A percentile compares a stretch with the other conserved stretches of the same genome.
phyloP scores from a whole-genome alignment of 2,329 filamentous ascomycete species.

The Neonectria ditissima region DNA sequence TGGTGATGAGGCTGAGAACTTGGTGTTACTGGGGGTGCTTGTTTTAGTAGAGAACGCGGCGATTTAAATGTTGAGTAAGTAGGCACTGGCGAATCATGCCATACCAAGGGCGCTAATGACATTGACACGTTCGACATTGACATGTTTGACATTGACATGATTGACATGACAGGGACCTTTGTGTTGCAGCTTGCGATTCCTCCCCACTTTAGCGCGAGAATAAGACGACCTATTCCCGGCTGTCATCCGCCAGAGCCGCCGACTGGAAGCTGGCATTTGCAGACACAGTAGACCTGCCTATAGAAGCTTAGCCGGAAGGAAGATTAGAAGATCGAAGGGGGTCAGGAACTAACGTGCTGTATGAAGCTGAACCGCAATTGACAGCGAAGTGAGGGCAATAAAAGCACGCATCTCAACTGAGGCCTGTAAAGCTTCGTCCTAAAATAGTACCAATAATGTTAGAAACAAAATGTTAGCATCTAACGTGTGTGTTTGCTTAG shows the following conservation, averaged over 20 bases:
- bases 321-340: too few relatives aligned
- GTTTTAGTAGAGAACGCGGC: neutral
- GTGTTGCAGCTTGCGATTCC: neutral
- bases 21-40: neutral
- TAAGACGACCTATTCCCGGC: neutral
- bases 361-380: too few relatives aligned
- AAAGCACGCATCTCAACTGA: too few relatives aligned
- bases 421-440: too few relatives aligned
- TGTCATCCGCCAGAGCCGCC: neutral
- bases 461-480: too few relatives aligned
- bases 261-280: too few relatives aligned
- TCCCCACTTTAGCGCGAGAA: neutral
- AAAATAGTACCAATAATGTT: too few relatives aligned
- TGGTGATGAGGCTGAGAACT: neutral
- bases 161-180: neutral
- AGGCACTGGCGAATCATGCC: neutral
- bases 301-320: neutral
- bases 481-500: too few relatives aligned
- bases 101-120: neutral
- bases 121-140: neutral
- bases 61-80: neutral
- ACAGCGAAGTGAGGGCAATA: too few relatives aligned
- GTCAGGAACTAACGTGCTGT: too few relatives aligned
- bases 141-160: too few relatives aligned
- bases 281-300: neutral